Conservation (phyloP, 768 basidiomycete species). For the Cystofilobasidium bisporidii region DNA sequence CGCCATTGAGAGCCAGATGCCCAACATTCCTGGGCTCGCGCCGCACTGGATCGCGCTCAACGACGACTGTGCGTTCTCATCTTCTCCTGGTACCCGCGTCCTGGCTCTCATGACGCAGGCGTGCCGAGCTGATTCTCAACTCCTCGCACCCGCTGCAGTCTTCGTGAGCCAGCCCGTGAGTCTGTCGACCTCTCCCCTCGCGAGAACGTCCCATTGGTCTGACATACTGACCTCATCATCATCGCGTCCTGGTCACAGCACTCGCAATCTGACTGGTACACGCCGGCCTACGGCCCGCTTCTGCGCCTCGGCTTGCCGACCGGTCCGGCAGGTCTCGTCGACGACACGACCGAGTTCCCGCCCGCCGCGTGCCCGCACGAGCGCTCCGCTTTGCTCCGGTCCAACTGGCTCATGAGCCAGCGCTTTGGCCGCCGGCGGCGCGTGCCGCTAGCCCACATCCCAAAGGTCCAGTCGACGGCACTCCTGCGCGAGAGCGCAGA, state of each 20-base stretch:
- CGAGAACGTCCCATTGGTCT: no score
- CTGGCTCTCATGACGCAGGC: no score
- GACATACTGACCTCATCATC: no score
- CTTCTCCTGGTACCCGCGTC: no score
- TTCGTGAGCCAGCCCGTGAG: conserved; percentile 15
- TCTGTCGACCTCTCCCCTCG: no score
- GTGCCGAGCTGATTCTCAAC: background rate
- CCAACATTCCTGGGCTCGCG: conserved; percentile 26
- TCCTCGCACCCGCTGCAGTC: background rate
- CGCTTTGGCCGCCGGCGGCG: conserved; percentile 17
- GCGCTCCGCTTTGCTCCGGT: conserved; percentile 8
- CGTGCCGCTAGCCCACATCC: conserved; percentile 13
- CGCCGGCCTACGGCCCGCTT: conserved; percentile 19
- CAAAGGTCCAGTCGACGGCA: conserved; percentile 8
- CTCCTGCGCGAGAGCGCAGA: conserved; percentile 17
- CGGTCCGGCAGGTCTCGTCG: background rate
- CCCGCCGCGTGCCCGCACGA: conserved; percentile 16
- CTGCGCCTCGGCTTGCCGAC: conserved; percentile 7
- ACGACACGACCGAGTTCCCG: background rate
- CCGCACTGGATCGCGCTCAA: conserved; percentile 19
- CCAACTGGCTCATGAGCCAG: conserved; percentile 16
- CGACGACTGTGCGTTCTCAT: conserved; percentile 20
- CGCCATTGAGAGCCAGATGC: conserved; percentile 21
- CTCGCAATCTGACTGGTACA: conserved; percentile 18
- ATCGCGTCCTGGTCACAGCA: background rate